Base-by-base conservation (phyloP, 202 grass and related monocot genomes). In the Digitaria exilis region DNA sequence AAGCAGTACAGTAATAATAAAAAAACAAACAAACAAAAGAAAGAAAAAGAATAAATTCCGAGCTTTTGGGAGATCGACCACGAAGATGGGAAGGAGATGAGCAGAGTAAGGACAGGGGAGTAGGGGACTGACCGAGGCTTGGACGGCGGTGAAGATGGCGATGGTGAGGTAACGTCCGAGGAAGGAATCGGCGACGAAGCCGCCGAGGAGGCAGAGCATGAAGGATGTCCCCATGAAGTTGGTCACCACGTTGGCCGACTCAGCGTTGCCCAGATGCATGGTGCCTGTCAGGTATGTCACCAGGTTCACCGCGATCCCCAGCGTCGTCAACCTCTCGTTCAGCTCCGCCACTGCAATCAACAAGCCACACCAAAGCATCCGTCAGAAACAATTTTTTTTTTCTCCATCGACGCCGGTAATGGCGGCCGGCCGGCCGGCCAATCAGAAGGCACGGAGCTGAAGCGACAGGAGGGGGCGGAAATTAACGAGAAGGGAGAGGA, bases 191-290 rank as follows among this genome's bases (percentile, higher is more conserved):
- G 90, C 92, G 85, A 97, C 71, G 73, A 94, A 97, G 29, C 95
- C 95, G 76, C 95, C 92, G 83, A 97, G 87, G 79, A 97, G 90
- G 90, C 90, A 92, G 81, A 97, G 87, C 92, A 97, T 94, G 95
- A 94, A 97, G 63, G 95, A 97, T 30, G 92, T 93, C 32, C 95
- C 95, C 95, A 97, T 89, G 95, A 97, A 97, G 90, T 97, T 97
- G 12, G 95, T 97, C 25, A 97, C 92, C 1, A 80, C 74, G 82
- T 97, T 97, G 62, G 95, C 95, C 15, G 92, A 81, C 81, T 90
- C 88, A 0, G 92, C 95, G 81, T 92, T 97, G 73, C 88, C 86
- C 42, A 94, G 64, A 82, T 97, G 95, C 90, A 97, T 94, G 32
- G 90, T 97, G 46, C 60, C 90, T 14, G 88, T 88, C 54, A 97